Base-by-base conservation (phyloP, 306 rosid genomes). In the Psophocarpus tetragonolobus region DNA sequence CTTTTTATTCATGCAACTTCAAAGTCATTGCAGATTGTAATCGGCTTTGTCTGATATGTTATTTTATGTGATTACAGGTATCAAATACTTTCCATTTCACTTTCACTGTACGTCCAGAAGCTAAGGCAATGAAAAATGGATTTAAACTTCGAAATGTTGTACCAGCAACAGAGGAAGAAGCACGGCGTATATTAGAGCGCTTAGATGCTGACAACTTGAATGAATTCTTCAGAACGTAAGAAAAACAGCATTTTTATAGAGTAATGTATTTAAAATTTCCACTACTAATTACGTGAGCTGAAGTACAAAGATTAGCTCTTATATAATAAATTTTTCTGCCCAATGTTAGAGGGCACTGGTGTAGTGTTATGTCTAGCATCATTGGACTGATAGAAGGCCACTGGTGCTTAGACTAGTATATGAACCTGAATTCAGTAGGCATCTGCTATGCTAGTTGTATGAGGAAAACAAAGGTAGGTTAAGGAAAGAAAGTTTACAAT, bases 161-260 rank as follows among this genome's bases (percentile, higher is more conserved):
- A 79, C 99, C 97, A 0, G 88, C 97, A n/a, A 91, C 99, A 1
- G 99, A 88, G 85, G 99, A 95, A 86, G 99, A 92, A 90, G 99
- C 99, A 0, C 90, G 77, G 13, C 92, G 85, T 3, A 83, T 95
- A 50, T 80, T 95, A 35, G 97, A 91, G 77, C 93, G 94, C 58
- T 88, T 89, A 86, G 97, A 89, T 82, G 92, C 97, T 41, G 96
- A 88, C 70, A 81, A 85, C 79, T 76, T 87, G 87, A 50, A 44
- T 21, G 58, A 71, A 8, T 48, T 54, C 74, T 78, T 79, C 68
- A 66, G 75, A 84, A 13, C 75, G 66, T 58, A 66, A 58, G 80
- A 74, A 50, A 51, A 53, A 63, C 62, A 72, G 41, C 77, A 81
- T 24, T 9, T n/a, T n/a, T n/a, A n/a, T 77, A 66, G 72, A 32